Conservation (phyloP, 352 stramenopile species). For the Plasmopara viticola region DNA sequence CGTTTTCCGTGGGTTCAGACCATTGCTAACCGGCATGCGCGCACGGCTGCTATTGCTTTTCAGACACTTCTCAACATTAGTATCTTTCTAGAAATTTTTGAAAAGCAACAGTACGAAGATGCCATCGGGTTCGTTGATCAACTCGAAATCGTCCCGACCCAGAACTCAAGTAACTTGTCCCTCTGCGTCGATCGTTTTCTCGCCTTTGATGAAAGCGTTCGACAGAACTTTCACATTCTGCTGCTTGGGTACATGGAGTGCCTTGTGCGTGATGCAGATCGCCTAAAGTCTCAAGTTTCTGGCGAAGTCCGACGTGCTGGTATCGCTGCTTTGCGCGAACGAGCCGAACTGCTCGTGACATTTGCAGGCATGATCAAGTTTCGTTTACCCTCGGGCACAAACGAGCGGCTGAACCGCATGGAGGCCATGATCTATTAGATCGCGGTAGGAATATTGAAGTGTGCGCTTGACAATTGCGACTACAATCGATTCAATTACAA, state of each 20-base stretch:
- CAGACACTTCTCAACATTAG: slow-evolving; percentile 83
- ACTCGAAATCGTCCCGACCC: slow-evolving; percentile 60
- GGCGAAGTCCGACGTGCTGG: slow-evolving; percentile 46
- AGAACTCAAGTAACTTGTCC: slow-evolving; percentile 48
- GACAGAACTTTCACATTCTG: slow-evolving; percentile 81
- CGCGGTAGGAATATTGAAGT: not conserved
- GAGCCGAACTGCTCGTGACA: slow-evolving; percentile 78
- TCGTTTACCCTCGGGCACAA: slow-evolving; percentile 69
- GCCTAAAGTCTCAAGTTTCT: slow-evolving; percentile 58
- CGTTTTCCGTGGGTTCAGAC: slow-evolving; percentile 76
- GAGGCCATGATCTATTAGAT: slow-evolving; percentile 83
- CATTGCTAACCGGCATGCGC: slow-evolving; percentile 66
- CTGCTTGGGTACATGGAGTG: slow-evolving; percentile 85
- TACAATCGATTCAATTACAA: slow-evolving; percentile 7
- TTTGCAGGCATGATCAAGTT: slow-evolving; percentile 88
- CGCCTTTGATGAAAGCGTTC: slow-evolving; percentile 71
- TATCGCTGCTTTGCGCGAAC: slow-evolving; percentile 51
- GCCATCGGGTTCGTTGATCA: slow-evolving; percentile 82
- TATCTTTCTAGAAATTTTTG: slow-evolving; percentile 81
- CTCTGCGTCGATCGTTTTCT: slow-evolving; percentile 81
- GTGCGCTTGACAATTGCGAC: slow-evolving; percentile 5
- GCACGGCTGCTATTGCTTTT: slow-evolving; percentile 66
- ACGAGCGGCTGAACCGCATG: slow-evolving; percentile 82
- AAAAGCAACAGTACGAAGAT: slow-evolving; percentile 77
- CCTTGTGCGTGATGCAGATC: slow-evolving; percentile 75